A percentile compares a stretch with the other conserved stretches of the same genome.
phyloP scores from a whole-genome alignment of 1,284 basidiomycete genomes.

The Austroboletus niveus region DNA sequence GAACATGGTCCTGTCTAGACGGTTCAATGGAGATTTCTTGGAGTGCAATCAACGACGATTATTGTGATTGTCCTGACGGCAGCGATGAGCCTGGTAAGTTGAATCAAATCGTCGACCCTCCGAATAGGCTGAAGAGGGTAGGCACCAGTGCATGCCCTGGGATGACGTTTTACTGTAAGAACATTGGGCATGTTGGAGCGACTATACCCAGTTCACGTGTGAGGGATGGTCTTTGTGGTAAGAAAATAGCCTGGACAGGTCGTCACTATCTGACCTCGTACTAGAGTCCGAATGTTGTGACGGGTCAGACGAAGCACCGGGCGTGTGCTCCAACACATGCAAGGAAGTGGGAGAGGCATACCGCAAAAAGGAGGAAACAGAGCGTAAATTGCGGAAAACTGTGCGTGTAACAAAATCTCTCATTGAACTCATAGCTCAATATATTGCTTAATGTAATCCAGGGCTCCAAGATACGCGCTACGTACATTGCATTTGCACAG shows the following conservation, averaged over 20 bases:
- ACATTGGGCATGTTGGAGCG: conserved; percentile 85
- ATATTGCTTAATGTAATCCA: conserved; percentile 26
- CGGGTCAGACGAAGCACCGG: conserved; percentile 88
- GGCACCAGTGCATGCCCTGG: conserved; percentile 87
- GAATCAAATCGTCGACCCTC: neutral
- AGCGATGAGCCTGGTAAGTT: conserved; percentile 85
- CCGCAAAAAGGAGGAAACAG: conserved; percentile 63
- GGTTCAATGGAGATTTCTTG: conserved; percentile 71
- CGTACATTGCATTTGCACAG: conserved; percentile 83
- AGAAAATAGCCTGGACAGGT: conserved; percentile 34
- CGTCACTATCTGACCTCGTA: conserved; percentile 4
- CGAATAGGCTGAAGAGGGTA: conserved; percentile 28
- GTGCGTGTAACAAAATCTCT: conserved; percentile 41
- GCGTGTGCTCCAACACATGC: conserved; percentile 81
- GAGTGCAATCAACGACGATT: conserved; percentile 89
- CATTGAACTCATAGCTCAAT: neutral
- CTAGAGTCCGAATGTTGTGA: conserved; percentile 94
- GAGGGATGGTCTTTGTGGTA: conserved; percentile 94
- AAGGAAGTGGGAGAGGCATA: conserved; percentile 72
- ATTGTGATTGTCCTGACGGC: conserved; percentile 91
- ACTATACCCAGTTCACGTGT: conserved; percentile 81
- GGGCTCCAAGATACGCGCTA: conserved; percentile 90
- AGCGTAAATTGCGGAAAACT: conserved; percentile 77
- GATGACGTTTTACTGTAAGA: conserved; percentile 82
- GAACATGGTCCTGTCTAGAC: conserved; percentile 69